Evolutionary conservation across 768 basidiomycete species (phyloP), one percentile per base, ranked within the genome.

Genomic region (Panaeolus papilionaceus): DNA sequence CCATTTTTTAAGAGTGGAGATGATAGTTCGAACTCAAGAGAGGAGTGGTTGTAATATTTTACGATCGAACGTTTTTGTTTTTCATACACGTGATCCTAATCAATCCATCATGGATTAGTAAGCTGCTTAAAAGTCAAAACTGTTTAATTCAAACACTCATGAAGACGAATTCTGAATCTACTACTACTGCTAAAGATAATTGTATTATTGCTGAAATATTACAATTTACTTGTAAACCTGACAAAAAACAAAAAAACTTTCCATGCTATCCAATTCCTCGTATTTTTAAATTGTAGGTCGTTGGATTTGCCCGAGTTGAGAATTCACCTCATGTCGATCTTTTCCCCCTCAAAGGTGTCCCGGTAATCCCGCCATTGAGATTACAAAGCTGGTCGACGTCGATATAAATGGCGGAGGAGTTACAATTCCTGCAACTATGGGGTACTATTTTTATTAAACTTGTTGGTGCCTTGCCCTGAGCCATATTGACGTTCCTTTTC

Each of bases 211-310:
- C 85, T 14, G 92, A 94, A 79, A 86, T 95, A 54, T 77, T 90
- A 9, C 94, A 94, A 73, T 91, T 86, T 75, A 84, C 80, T 33
- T 95, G 93, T 75, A 79, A 85, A 33, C 54, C 54, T 33, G 14
- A 54, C 71, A 78, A 51, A 79, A 84, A 67, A 72, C 69, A 16
- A 73, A 69, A 47, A 44, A 70, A 77, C 62, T 74, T 87, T 58
- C 84, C 87, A 42, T 95, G 93, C 75, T 88, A 86, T 74, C 94
- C 93, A 6, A 78, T 95, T 54, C 86, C 90, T 37, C 87, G 94
- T 16, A 82, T 95, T 33, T 92, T 96, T 72, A 82, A 83, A 75
- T 79, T 92, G 93, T 92, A 73, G 78, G 88, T 28, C 44, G 39
- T 66, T 62, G 20, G 20, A 28, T 67, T 61, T 54, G 33, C 23